Conservation (phyloP, 2,329 filamentous ascomycete genomes). For the Aspergillus awamori region DNA sequence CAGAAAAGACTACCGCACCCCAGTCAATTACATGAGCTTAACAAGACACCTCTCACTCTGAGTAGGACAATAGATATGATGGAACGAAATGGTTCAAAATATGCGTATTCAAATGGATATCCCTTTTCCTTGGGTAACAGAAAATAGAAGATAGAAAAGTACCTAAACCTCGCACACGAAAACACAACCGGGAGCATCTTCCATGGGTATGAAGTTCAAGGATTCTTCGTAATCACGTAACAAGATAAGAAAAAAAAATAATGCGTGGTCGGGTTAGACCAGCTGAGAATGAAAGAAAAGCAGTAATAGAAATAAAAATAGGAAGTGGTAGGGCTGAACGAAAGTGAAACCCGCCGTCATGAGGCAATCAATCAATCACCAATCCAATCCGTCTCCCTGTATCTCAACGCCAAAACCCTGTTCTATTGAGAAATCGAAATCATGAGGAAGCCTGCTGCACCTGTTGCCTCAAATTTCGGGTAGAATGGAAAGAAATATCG, state of each 20-base stretch:
- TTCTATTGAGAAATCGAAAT: constrained; percentile 23
- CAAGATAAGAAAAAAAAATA: background rate
- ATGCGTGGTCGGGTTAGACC: background rate
- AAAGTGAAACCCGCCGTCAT: constrained; percentile 15
- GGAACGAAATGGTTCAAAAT: background rate
- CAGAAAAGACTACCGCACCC: too few relatives aligned
- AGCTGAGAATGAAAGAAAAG: constrained; percentile 11
- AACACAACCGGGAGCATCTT: constrained; percentile 14
- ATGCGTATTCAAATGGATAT: background rate
- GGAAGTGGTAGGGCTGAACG: constrained; percentile 5
- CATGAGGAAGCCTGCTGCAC: background rate
- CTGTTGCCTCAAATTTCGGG: background rate
- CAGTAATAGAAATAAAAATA: constrained; percentile 9
- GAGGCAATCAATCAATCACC: constrained; percentile 6
- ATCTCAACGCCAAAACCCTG: constrained; percentile 30
- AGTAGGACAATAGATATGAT: too few relatives aligned
- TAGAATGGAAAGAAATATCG: background rate
- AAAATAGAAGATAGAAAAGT: too few relatives aligned
- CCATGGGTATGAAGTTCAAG: constrained; percentile 27
- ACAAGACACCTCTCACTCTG: too few relatives aligned
- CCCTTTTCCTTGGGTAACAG: too few relatives aligned
- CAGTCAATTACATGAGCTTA: too few relatives aligned
- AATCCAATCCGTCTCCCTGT: constrained; percentile 16
- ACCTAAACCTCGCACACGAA: constrained; percentile 13
- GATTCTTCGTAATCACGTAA: constrained; percentile 27